Conservation (phyloP, 2,329 filamentous ascomycete species). For the Myriosclerotinia duriaeana region DNA sequence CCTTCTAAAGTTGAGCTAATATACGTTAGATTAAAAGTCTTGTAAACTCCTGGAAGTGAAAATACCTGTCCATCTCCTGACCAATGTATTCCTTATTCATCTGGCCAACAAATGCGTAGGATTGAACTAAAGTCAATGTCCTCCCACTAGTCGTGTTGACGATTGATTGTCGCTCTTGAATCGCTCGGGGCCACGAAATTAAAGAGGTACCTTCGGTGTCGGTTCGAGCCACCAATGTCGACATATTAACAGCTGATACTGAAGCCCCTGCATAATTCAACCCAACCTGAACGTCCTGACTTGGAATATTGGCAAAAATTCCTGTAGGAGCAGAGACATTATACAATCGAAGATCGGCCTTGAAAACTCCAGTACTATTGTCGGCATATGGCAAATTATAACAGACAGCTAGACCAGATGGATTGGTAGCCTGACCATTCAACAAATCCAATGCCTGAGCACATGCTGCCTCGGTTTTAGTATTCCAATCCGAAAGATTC, state of each 20-base stretch:
- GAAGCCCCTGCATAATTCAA: conserved; percentile 56
- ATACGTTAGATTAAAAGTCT: conserved; percentile 45
- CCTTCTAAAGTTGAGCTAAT: conserved; percentile 49
- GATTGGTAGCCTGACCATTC: conserved; percentile 60
- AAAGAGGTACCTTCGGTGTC: conserved; percentile 30
- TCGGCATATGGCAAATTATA: conserved; percentile 77
- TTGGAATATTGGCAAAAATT: conserved; percentile 52
- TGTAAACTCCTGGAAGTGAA: not conserved
- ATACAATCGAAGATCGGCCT: conserved; percentile 75
- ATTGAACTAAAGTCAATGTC: conserved; percentile 52
- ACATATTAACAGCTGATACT: conserved; percentile 47
- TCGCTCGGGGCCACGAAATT: conserved; percentile 34
- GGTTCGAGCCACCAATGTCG: conserved; percentile 30
- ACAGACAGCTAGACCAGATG: conserved; percentile 75
- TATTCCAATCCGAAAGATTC: conserved; percentile 54
- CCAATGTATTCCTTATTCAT: conserved; percentile 59
- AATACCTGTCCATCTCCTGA: conserved; percentile 61
- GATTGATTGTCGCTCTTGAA: conserved; percentile 30
- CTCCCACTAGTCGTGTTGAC: not conserved
- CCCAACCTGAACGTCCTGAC: conserved; percentile 54
- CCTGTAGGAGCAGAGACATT: conserved; percentile 61
- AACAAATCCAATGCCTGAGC: conserved; percentile 54
- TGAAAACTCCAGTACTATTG: conserved; percentile 66
- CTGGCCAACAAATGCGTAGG: conserved; percentile 67
- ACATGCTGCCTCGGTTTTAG: conserved; percentile 59